These are phyloP conservation scores for Phaffia rhodozyma DNA, from an alignment of 1,284 basidiomycete species.

Conservation along the genomic window DNA sequence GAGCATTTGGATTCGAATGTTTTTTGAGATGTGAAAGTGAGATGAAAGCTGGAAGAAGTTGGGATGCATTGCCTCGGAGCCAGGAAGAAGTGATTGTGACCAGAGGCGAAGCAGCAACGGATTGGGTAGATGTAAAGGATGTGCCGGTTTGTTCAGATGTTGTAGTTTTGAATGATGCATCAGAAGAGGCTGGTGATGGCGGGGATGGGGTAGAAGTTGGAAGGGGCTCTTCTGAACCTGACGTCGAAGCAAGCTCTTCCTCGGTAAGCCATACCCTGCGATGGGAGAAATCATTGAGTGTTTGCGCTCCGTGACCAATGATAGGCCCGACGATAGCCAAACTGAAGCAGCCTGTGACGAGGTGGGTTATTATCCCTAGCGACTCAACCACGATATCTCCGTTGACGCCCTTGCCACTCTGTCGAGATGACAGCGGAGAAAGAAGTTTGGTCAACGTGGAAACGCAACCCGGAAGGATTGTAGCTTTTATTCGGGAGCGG, in stretches of 20 bases:
- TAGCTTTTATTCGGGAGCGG: slow-evolving; percentile 42
- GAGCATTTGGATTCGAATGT: slow-evolving; percentile 53
- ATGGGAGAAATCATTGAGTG: slow-evolving; percentile 4
- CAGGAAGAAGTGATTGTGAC: slow-evolving; percentile 30
- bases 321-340: slow-evolving; percentile 49
- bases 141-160: slow-evolving; percentile 20
- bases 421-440: slow-evolving; percentile 25
- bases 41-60: slow-evolving; percentile 32
- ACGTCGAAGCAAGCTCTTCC: slow-evolving; percentile 9
- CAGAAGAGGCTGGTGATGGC: slow-evolving; percentile 19
- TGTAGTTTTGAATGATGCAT: too few species aligned
- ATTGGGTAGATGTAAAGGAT: slow-evolving; percentile 4
- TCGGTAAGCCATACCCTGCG: not conserved
- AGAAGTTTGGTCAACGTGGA: slow-evolving; percentile 60
- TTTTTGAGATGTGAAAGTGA: slow-evolving; percentile 30
- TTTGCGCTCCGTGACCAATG: slow-evolving; percentile 26
- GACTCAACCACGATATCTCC: slow-evolving; percentile 40
- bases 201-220: slow-evolving; percentile 18
- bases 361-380: slow-evolving; percentile 47
- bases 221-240: slow-evolving; percentile 16
- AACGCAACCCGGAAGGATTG: slow-evolving; percentile 67
- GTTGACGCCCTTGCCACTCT: slow-evolving; percentile 35
- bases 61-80: slow-evolving; percentile 33
- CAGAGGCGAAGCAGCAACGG: not conserved
- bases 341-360: slow-evolving; percentile 41